Conservation (phyloP, 495 filamentous ascomycete species). For the Cairneyella variabilis region DNA sequence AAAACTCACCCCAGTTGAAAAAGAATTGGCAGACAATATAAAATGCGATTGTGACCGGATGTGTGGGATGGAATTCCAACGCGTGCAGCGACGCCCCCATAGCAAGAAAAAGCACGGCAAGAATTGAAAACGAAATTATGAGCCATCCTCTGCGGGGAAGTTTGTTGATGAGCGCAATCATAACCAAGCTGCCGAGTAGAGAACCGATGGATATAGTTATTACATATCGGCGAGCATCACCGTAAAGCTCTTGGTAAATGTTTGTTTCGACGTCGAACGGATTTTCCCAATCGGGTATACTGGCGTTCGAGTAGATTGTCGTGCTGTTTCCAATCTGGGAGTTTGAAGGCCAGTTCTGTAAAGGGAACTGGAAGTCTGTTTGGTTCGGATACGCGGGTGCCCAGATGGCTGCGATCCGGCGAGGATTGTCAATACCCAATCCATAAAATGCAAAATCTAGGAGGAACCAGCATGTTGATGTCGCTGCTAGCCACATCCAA, state of each 20-base stretch:
- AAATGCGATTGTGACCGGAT: constrained; percentile 46
- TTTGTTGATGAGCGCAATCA: constrained; percentile 35
- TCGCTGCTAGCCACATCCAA: constrained; percentile 46
- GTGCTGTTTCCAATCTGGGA: constrained; percentile 12
- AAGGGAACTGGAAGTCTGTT: background rate
- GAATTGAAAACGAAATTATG: constrained; percentile 32
- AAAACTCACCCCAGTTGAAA: constrained; percentile 59
- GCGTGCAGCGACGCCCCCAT: constrained; percentile 34
- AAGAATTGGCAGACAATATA: constrained; percentile 57
- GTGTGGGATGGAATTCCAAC: constrained; percentile 30
- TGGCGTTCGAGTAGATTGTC: background rate
- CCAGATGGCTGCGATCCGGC: background rate
- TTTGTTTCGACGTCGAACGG: constrained; percentile 23
- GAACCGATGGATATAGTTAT: constrained; percentile 36
- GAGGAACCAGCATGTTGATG: constrained; percentile 64
- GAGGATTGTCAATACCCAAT: constrained; percentile 25
- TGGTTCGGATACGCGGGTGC: constrained; percentile 17
- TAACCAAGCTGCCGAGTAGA: constrained; percentile 33
- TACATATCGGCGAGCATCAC: constrained; percentile 32
- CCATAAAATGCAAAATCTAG: constrained; percentile 36
- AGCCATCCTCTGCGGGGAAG: constrained; percentile 35
- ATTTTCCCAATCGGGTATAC: constrained; percentile 10
- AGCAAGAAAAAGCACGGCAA: constrained; percentile 37
- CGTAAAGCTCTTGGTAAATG: constrained; percentile 31
- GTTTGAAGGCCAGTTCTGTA: constrained; percentile 17